Evolutionary conservation across 805 yeast genomes (phyloP), one percentile per base, ranked within the genome.

Genomic region (Barnettozyma botsteinii): DNA sequence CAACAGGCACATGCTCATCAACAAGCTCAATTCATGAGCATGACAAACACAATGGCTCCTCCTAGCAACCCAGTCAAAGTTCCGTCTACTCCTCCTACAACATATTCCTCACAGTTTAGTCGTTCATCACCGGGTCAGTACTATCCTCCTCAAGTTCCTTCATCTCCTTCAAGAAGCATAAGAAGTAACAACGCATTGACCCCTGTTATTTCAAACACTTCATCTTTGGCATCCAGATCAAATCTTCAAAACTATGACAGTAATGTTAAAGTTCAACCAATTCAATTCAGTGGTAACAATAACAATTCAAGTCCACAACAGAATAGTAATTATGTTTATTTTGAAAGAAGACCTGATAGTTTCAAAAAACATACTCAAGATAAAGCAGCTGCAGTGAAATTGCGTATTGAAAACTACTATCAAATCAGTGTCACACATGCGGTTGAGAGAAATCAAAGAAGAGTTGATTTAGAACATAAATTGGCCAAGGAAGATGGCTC

Each of bases 401-500:
- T 55, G 53, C 72, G 98, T 47, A 65, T 89, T 46, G 95, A 89
- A 14, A 83, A 87, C 38, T 96, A 91, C 26, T 85, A 95, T 35
- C 96, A 91, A 61, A 76, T 88, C 76, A 89, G 93, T 57, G 87
- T 91, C 19, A 83, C 89, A 43, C 60, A 88, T 59, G 98, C 98
- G 0, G 88, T 93, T 46, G 98, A 93, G 61, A 72, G 98, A 49
- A 93, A 91, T 59, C 96, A 89, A 61, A 78, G 98, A 62, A 73
- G 97, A 30, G 75, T 88, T 29, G 87, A 83, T 51, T 71, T 88
- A 48, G 98, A 77, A 74, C 56, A 78, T 96, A 61, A 77, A 85
- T 57, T 85, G 77, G 60, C 77, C 95, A 48, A 69, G 76, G 40
- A 70, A 69, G 41, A 77, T 76, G 59, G 94, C 81, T 36, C 77